Conservation (phyloP, 441 rosid species). For the Manihot esculenta region DNA sequence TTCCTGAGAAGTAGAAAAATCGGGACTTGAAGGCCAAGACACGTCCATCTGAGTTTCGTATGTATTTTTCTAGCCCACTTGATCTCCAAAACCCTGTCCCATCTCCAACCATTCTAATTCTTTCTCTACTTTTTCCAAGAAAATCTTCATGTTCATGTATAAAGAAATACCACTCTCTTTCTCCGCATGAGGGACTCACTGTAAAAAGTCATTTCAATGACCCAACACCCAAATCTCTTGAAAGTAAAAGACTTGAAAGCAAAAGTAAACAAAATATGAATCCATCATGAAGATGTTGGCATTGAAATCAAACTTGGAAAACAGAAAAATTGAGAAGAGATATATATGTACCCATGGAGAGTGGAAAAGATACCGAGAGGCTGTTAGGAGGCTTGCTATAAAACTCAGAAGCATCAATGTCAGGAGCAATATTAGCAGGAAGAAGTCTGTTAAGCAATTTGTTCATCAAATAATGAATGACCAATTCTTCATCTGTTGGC, state of each 20-base stretch:
- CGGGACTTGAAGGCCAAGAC: conserved; percentile 19
- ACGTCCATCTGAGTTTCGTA: not conserved
- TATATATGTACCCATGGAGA: too few species aligned
- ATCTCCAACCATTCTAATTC: conserved; percentile 6
- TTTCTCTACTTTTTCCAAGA: not conserved
- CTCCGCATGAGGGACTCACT: conserved; percentile 5
- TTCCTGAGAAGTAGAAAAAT: conserved; percentile 20
- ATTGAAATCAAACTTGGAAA: too few species aligned
- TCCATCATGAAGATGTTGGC: too few species aligned
- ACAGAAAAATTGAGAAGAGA: too few species aligned
- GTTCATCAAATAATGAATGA: conserved; percentile 27
- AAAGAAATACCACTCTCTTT: conserved; percentile 29
- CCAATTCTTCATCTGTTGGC: conserved; percentile 37
- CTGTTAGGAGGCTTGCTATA: conserved; percentile 19
- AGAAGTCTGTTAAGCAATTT: conserved; percentile 17
- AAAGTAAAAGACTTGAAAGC: too few species aligned
- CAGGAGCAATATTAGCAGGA: conserved; percentile 15
- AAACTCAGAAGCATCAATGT: conserved; percentile 12
- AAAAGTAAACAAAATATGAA: too few species aligned
- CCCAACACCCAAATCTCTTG: too few species aligned
- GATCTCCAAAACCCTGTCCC: conserved; percentile 9
- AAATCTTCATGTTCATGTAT: not conserved
- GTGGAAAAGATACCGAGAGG: conserved; percentile 16
- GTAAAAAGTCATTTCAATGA: too few species aligned
- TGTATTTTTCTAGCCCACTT: conserved; percentile 6